Percentiles rank a stretch among this genome's conserved stretches.
phyloP scores from a whole-genome alignment of 2,329 filamentous ascomycete species.

The Fusarium pseudoanthophilum region DNA sequence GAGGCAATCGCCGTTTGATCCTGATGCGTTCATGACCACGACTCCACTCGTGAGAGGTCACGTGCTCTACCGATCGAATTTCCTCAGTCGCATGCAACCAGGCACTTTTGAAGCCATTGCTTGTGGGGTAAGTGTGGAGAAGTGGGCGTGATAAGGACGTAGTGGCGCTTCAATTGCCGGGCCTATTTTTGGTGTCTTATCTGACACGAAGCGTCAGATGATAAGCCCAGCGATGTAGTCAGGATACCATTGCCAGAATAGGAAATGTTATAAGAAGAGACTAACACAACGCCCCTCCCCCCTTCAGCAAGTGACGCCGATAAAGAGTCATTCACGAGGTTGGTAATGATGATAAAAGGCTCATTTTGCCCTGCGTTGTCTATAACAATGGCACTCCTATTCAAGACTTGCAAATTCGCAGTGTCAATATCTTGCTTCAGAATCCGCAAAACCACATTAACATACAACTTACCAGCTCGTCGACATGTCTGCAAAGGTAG shows the following conservation, averaged over 20 bases:
- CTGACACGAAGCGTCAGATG: background rate
- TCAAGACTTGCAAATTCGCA: too few species aligned
- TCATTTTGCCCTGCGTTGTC: too few species aligned
- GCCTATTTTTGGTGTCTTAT: background rate
- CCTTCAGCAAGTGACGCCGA: background rate
- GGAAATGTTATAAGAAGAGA: background rate
- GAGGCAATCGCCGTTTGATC: background rate
- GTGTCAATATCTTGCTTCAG: too few species aligned
- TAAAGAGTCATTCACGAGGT: background rate
- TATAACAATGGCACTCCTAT: too few species aligned
- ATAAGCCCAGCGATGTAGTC: background rate
- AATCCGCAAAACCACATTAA: too few species aligned
- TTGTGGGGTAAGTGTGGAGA: background rate
- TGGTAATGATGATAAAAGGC: background rate
- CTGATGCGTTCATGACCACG: background rate
- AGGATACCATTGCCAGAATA: background rate
- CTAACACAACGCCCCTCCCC: background rate
- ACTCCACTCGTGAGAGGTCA: fast-evolving
- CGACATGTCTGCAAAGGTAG: background rate
- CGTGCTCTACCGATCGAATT: background rate
- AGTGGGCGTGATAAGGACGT: background rate
- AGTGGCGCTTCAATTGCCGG: background rate
- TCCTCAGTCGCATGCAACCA: background rate
- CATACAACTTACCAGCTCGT: background rate
- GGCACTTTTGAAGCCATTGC: too few species aligned